phyloP scores from a whole-genome alignment of 371 early-diverging fungal species.

The Lichtheimia corymbifera region DNA sequence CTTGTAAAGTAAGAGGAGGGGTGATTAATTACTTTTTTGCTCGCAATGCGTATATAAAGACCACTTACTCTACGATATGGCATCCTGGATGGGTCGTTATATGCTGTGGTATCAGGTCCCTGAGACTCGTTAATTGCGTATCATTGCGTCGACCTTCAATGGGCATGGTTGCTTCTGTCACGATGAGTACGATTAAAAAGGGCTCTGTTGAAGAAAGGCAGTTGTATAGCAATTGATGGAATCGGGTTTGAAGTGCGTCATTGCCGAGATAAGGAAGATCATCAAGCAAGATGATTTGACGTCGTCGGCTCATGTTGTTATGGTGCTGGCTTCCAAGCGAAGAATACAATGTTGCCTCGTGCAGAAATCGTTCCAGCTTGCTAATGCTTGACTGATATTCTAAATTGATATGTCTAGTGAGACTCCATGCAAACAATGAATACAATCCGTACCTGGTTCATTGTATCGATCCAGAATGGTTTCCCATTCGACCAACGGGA shows the following conservation, averaged over 20 bases:
- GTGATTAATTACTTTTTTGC: too few species aligned
- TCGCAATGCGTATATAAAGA: too few species aligned
- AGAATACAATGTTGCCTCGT: slow-evolving; percentile 7
- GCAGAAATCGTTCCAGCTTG: slow-evolving; percentile 23
- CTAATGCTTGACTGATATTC: slow-evolving; percentile 19
- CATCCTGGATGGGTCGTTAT: slow-evolving; percentile 8
- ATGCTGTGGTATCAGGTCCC: slow-evolving; percentile 18
- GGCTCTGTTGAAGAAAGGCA: slow-evolving; percentile 2
- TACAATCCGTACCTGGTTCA: slow-evolving; percentile 1
- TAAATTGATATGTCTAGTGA: background rate
- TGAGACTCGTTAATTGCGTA: background rate
- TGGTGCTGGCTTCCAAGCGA: background rate
- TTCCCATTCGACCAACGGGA: slow-evolving; percentile 36
- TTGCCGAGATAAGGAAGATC: slow-evolving; percentile 43
- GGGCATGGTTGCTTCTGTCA: slow-evolving; percentile 22
- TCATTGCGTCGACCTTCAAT: slow-evolving; percentile 3
- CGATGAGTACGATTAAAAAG: slow-evolving; percentile 28
- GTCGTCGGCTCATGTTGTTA: slow-evolving; percentile 5
- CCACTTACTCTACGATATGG: slow-evolving; percentile 17
- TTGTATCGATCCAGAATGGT: background rate
- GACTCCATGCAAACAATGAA: background rate
- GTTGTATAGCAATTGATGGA: slow-evolving; percentile 20
- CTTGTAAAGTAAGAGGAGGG: slow-evolving; percentile 7
- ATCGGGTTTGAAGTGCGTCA: slow-evolving; percentile 14
- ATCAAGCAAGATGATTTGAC: slow-evolving; percentile 39